Conservation (phyloP, 2,329 filamentous ascomycete genomes). For the Fusarium brevicatenulatum region DNA sequence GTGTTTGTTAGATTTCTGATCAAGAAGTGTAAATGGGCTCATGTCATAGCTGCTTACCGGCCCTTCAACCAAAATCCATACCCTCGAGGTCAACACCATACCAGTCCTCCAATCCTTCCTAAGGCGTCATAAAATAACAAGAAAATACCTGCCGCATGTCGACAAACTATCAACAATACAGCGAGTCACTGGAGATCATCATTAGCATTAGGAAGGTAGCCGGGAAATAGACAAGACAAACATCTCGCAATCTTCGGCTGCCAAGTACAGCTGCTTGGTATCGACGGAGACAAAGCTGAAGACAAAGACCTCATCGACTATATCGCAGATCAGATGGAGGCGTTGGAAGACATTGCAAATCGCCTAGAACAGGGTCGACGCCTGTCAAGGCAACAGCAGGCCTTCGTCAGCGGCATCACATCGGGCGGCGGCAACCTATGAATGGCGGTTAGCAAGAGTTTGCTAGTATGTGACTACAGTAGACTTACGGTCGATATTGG, state of each 20-base stretch:
- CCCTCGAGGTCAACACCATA: accelerated
- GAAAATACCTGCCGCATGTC: background rate
- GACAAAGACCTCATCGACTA: background rate
- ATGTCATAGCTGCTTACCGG: background rate
- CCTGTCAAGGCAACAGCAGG: accelerated
- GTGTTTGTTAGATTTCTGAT: background rate
- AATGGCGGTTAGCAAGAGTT: accelerated
- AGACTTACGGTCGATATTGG: no score
- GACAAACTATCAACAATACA: background rate
- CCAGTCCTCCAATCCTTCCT: background rate
- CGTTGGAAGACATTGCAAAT: accelerated
- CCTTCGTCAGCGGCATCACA: accelerated
- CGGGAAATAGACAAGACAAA: accelerated
- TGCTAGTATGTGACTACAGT: no score
- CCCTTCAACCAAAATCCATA: accelerated
- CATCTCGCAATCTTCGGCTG: background rate
- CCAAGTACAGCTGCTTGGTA: background rate
- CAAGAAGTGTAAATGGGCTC: accelerated
- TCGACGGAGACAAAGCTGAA: no score
- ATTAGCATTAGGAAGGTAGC: accelerated
- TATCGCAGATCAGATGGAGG: background rate
- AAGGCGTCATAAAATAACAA: background rate
- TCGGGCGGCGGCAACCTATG: background rate
- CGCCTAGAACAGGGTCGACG: background rate
- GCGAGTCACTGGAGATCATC: accelerated